These are phyloP conservation scores for Macadamia tetraphylla DNA, from an alignment of 164 flowering plant genomes.

Conservation along the genomic window DNA sequence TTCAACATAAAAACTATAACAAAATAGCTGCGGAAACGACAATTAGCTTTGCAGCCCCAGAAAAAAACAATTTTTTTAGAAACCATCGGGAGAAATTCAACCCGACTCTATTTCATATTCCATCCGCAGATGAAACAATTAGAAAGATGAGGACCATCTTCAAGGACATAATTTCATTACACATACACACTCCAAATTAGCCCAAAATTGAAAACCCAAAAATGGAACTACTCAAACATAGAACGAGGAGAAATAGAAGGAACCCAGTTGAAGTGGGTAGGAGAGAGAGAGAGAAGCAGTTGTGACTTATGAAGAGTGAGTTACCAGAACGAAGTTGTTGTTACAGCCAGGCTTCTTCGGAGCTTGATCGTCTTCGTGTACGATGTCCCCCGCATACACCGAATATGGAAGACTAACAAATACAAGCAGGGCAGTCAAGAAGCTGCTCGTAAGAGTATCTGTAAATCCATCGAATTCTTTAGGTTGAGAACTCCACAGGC, in stretches of 20 bases:
- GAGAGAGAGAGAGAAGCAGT: slow-evolving; percentile 4
- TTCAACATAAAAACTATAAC: no score
- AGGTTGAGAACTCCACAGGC: not conserved
- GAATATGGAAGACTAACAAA: slow-evolving; percentile 20
- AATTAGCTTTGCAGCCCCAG: no score
- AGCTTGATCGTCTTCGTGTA: slow-evolving; percentile 63
- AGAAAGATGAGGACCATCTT: no score
- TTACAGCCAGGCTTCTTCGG: slow-evolving; percentile 93
- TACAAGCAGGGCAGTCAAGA: slow-evolving; percentile 21
- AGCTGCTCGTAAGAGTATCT: slow-evolving; percentile 15
- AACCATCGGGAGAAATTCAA: no score
- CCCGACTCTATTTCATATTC: no score
- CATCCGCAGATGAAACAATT: no score
- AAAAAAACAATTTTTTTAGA: no score
- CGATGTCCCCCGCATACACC: slow-evolving; percentile 70
- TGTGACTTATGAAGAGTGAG: not conserved
- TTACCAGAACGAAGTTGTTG: slow-evolving; percentile 85
- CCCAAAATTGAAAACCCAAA: not conserved
- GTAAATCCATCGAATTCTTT: slow-evolving; percentile 29
- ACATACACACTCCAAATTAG: no score
- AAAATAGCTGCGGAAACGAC: no score
- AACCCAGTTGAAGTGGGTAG: slow-evolving; percentile 25
- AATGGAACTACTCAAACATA: not conserved
- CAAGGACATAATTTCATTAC: no score
- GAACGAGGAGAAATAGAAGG: slow-evolving; percentile 8